These are phyloP conservation scores for Crepidotus variabilis DNA, from an alignment of 768 basidiomycete species.

Conservation along the genomic window DNA sequence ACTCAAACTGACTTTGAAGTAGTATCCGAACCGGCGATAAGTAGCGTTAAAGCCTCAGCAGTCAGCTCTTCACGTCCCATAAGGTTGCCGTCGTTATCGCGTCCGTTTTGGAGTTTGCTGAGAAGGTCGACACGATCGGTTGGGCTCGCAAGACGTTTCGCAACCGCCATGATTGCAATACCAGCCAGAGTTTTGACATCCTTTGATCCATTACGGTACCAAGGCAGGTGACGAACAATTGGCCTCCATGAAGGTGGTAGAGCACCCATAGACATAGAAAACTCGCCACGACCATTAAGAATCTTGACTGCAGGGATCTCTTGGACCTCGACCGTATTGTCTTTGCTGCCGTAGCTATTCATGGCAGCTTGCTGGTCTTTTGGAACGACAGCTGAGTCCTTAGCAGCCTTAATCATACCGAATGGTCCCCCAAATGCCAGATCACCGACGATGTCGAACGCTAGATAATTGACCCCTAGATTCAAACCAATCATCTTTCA, in stretches of 20 bases:
- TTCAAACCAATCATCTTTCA: constrained; percentile 8
- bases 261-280: constrained; percentile 78
- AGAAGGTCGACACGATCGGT: constrained; percentile 79
- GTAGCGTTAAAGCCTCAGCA: constrained; percentile 81
- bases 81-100: constrained; percentile 74
- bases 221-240: constrained; percentile 61
- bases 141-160: constrained; percentile 63
- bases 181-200: constrained; percentile 75
- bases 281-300: constrained; percentile 86
- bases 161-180: constrained; percentile 76
- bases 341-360: constrained; percentile 47
- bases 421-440: constrained; percentile 87
- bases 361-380: constrained; percentile 51
- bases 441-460: constrained; percentile 78
- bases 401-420: constrained; percentile 77
- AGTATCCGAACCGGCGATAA: constrained; percentile 89
- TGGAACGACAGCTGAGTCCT: constrained; percentile 71
- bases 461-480: constrained; percentile 51
- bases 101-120: constrained; percentile 73
- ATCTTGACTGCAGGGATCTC: constrained; percentile 81
- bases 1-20: constrained; percentile 73
- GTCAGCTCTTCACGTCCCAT: constrained; percentile 84
- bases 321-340: constrained; percentile 37
- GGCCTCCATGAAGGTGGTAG: constrained; percentile 73
- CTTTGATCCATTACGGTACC: constrained; percentile 65